These are phyloP conservation scores for Mariannaea elegans DNA, from an alignment of 2,329 filamentous ascomycete genomes.

Conservation along the genomic window DNA sequence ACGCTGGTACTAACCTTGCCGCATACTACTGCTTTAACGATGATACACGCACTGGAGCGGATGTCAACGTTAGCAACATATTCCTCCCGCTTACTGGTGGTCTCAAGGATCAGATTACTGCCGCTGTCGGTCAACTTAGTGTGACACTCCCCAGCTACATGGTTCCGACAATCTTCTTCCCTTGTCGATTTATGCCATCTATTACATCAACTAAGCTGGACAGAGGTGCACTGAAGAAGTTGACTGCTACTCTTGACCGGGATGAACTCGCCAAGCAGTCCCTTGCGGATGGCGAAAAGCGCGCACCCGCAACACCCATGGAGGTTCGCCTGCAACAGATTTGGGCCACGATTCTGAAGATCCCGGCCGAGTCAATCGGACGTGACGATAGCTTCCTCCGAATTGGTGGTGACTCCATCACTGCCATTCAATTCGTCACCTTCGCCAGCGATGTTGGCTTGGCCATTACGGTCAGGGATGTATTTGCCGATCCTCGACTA, in stretches of 20 bases:
- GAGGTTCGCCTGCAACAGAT: slow-evolving; percentile 35
- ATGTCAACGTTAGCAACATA: neutral
- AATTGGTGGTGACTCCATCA: too few relatives aligned
- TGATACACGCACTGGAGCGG: slow-evolving; percentile 33
- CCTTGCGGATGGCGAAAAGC: slow-evolving; percentile 2
- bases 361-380: slow-evolving; percentile 40
- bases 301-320: neutral
- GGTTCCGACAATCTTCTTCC: too few relatives aligned
- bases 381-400: neutral
- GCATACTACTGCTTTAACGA: neutral
- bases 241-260: slow-evolving; percentile 14
- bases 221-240: neutral
- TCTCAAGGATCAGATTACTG: neutral
- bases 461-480: too few relatives aligned
- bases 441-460: too few relatives aligned
- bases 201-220: slow-evolving; percentile 27
- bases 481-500: too few relatives aligned
- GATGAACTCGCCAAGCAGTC: slow-evolving; percentile 20
- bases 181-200: too few relatives aligned
- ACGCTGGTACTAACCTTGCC: neutral
- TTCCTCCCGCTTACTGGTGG: neutral
- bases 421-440: too few relatives aligned
- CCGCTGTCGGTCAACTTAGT: too few relatives aligned
- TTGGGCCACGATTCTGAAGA: slow-evolving; percentile 43
- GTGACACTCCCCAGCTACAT: too few relatives aligned